Base-by-base conservation (phyloP, 2,329 filamentous ascomycete species). In the Magnaporthales sp. region DNA sequence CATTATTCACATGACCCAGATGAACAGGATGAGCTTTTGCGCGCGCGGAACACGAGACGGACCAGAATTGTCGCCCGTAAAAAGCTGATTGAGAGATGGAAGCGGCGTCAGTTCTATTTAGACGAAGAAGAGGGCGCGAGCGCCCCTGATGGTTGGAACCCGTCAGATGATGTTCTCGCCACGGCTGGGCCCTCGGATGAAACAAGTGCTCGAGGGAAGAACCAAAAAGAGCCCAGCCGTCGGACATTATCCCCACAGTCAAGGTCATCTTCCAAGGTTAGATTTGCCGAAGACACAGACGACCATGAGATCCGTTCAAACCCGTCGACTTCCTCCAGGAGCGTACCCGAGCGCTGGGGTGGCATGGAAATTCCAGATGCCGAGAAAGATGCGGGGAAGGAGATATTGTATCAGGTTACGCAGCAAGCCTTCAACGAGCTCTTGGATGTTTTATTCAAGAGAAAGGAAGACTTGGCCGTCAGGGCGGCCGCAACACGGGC, bases 351-450 rank as follows among this genome's bases (percentile, higher is more conserved):
- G 75, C 84, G 89, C 67, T 92, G 89, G 89, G 89, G 89, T 63
- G 89, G 89, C 22, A 89, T 91, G 75, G 90, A 92, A 65, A 88
- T 96, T 19, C 90, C 91, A 0, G 87, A 91, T 70, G 89, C 90
- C 0, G 93, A 97, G 75, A 85, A 85, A 68, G 93, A 97, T 75
- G 88, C 92, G 6, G 92, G 92, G 51, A 92, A 90, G 71, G 92
- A 98, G 74, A 90, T 97, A 4, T 80, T 98, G 1, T 97, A 96
- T 73, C 91, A 97, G 75, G 88, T 96, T 32, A 93, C 92, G 0
- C 93, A 97, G 76, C 91, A 97, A 76, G 91, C 92, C 0, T 92
- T 97, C 79, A 97, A 98, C 73, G 93, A 98, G 77, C 81, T 98
- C 2, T 85, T 99, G 0, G 92, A 98, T 73, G 84, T 88, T 1